Percentiles rank a stretch among this genome's conserved stretches.
phyloP scores from a whole-genome alignment of 768 basidiomycete genomes.

The Suillus paluster region DNA sequence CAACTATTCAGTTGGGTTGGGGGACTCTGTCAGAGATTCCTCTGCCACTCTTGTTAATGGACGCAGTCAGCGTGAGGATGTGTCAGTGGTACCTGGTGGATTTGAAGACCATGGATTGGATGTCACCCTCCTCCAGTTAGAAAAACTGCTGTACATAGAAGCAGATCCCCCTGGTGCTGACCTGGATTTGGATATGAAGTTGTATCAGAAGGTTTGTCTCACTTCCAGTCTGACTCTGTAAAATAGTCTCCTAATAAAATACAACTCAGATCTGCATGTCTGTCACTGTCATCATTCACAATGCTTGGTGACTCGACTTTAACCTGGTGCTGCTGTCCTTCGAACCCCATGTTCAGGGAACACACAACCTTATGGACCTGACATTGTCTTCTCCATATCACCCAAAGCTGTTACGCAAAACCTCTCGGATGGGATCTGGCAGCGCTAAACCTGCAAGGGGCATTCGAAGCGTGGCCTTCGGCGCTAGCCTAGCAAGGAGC shows the following conservation, averaged over 20 bases:
- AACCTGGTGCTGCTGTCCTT: slow-evolving; percentile 51
- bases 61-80: slow-evolving; percentile 19
- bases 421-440: too few relatives aligned
- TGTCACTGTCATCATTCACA: slow-evolving; percentile 44
- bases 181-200: slow-evolving; percentile 33
- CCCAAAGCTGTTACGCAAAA: too few relatives aligned
- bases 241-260: background rate
- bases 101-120: slow-evolving; percentile 40
- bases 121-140: slow-evolving; percentile 26
- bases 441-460: too few relatives aligned
- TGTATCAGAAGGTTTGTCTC: slow-evolving; percentile 28
- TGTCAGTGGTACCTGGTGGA: slow-evolving; percentile 31
- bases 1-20: slow-evolving; percentile 32
- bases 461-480: too few relatives aligned
- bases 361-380: slow-evolving; percentile 42
- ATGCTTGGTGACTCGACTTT: slow-evolving; percentile 51
- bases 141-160: slow-evolving; percentile 40
- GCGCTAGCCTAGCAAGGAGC: too few relatives aligned
- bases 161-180: slow-evolving; percentile 32
- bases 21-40: slow-evolving; percentile 17
- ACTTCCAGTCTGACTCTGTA: background rate
- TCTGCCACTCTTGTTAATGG: slow-evolving; percentile 6
- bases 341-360: slow-evolving; percentile 44
- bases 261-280: slow-evolving; percentile 35
- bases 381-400: slow-evolving; percentile 40